Percentiles rank a stretch among this genome's conserved stretches.
These are phyloP conservation scores for Xylaria sp. DNA, from an alignment of 2,329 filamentous ascomycete species.

Conservation along the genomic window DNA sequence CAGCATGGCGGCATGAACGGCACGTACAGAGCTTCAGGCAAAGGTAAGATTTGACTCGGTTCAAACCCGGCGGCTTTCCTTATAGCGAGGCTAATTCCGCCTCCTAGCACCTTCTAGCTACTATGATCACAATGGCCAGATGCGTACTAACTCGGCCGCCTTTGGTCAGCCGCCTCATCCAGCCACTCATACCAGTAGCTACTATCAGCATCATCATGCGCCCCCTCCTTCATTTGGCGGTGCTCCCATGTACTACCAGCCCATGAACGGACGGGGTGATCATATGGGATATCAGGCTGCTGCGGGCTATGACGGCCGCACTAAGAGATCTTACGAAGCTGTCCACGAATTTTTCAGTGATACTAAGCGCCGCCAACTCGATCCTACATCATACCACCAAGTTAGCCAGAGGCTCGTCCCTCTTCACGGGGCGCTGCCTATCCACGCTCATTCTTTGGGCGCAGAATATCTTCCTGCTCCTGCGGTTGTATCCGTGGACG, in stretches of 20 bases:
- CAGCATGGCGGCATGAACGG: constrained; percentile 61
- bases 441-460: constrained; percentile 65
- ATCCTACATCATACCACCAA: constrained; percentile 88
- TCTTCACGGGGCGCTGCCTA: constrained; percentile 76
- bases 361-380: constrained; percentile 89
- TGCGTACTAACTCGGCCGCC: constrained; percentile 65
- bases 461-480: constrained; percentile 67
- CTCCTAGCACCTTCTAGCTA: constrained; percentile 65
- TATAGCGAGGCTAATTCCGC: constrained; percentile 56
- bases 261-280: constrained; percentile 66
- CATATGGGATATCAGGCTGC: constrained; percentile 71
- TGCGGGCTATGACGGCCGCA: constrained; percentile 70
- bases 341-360: constrained; percentile 95
- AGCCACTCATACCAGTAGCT: constrained; percentile 68
- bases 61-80: constrained; percentile 45
- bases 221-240: constrained; percentile 70
- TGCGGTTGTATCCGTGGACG: constrained; percentile 66
- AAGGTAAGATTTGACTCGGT: constrained; percentile 58
- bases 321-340: constrained; percentile 85
- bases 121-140: constrained; percentile 73
- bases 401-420: constrained; percentile 90
- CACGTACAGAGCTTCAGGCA: constrained; percentile 65
- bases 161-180: constrained; percentile 61
- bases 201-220: constrained; percentile 66
- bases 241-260: constrained; percentile 80